Base-by-base conservation (phyloP, 2,329 filamentous ascomycete genomes). In the Grosmannia clavigera region DNA sequence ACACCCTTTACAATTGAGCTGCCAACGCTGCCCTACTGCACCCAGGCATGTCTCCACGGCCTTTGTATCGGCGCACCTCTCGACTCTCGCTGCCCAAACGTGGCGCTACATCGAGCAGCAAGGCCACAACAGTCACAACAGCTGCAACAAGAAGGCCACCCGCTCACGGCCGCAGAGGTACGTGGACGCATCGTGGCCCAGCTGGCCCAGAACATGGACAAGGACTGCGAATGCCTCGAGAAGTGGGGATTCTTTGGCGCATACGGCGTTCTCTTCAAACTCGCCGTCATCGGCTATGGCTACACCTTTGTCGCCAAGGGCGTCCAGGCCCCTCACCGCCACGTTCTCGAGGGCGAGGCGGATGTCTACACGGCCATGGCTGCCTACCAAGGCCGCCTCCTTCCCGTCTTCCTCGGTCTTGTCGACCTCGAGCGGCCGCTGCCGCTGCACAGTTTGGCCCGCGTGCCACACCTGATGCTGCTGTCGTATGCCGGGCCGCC, bases 231-330 rank as follows among this genome's bases (percentile, higher is more conserved):
- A 12, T 46, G 55, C 51, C 31, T 60, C 19, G 25, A 31, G 10
- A 9, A 12, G 6, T n/a, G 35, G 16, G 50, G 50, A 19, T 12
- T n/a, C 3, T 27, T 19, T 5, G 61, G 59, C 50, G 46, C 48
- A 22, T 52, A 19, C 35, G 62, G 58, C 4, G 58, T 52, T 3
- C 55, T 64, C 6, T 64, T 63, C 57, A 63, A 63, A 58, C n/a
- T 64, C 14, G 57, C 61, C 19, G 38, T 62, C 14, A 54, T 57
- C 19, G 60, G 57, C 7, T 63, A 62, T 53, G 61, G 61, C 19
- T 64, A 64, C 52, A 62, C 60, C 11, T 61, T 64, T 61, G 63
- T 64, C 1, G 61, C 35, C 53, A 63, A 63, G 57, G 58, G 61
- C 9, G 58, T 58, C 9, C 29, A 58, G 55, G 19, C 22, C n/a